These are phyloP conservation scores for Clarireedia homoeocarpa DNA, from an alignment of 2,329 filamentous ascomycete genomes.

Conservation along the genomic window DNA sequence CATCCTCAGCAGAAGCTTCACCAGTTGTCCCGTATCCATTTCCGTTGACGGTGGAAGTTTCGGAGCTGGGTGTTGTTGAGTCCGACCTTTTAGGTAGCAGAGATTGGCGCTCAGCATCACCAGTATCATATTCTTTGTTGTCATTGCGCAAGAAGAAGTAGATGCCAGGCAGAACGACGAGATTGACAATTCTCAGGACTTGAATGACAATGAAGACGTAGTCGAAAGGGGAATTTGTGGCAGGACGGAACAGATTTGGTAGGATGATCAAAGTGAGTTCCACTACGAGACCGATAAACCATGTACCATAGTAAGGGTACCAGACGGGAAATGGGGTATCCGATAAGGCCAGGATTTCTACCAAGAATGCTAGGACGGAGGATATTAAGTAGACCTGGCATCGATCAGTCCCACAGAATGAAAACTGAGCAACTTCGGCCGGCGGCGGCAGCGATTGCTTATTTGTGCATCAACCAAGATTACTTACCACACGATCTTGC, in stretches of 20 bases:
- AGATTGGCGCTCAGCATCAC: conserved; percentile 51
- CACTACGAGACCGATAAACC: conserved; percentile 48
- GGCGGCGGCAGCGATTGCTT: too few species aligned
- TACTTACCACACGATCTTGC: conserved; percentile 27
- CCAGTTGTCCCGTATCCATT: conserved; percentile 24
- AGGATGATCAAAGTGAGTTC: conserved; percentile 43
- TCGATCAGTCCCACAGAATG: conserved; percentile 6
- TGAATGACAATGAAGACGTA: conserved; percentile 20
- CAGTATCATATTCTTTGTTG: conserved; percentile 27
- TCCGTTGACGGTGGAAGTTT: conserved; percentile 16
- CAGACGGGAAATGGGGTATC: conserved; percentile 45
- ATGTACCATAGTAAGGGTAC: conserved; percentile 57
- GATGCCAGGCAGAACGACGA: conserved; percentile 32
- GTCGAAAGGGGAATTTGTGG: conserved; percentile 18
- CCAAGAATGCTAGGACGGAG: conserved; percentile 55
- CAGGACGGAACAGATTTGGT: conserved; percentile 21
- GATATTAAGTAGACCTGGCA: conserved; percentile 48
- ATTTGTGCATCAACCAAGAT: neutral
- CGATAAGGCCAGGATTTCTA: conserved; percentile 47
- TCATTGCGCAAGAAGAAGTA: conserved; percentile 25
- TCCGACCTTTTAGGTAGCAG: conserved; percentile 41
- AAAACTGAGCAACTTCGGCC: too few species aligned
- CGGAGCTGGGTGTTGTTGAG: conserved; percentile 25
- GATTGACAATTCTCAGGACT: conserved; percentile 24
- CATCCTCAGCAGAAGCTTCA: conserved; percentile 13